Evolutionary conservation across 441 rosid genomes (phyloP).

Genomic region (Manihot esculenta): DNA sequence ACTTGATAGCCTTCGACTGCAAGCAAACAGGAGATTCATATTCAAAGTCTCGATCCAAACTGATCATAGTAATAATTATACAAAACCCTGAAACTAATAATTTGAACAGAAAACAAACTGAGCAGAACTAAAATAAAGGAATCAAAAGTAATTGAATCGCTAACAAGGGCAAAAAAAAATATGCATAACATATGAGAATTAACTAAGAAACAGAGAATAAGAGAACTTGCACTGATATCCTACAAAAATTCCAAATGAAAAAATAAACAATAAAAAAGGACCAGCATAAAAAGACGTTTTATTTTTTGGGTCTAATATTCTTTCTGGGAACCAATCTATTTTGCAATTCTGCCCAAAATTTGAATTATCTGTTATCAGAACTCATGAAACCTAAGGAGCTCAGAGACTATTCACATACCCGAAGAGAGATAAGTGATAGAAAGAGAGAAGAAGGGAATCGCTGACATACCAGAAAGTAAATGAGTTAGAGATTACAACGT

Average conservation of each 20-base stretch:
- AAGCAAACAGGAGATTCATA: slow-evolving; percentile 16
- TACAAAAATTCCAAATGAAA: background rate
- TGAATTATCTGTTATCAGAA: background rate
- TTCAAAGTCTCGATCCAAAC: slow-evolving; percentile 1
- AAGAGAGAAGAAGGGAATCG: too few relatives aligned
- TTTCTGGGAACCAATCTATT: background rate
- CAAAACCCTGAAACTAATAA: too few relatives aligned
- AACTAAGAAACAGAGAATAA: background rate
- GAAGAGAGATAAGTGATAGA: too few relatives aligned
- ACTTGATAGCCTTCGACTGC: slow-evolving; percentile 23
- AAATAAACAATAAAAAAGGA: background rate
- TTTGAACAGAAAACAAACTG: background rate
- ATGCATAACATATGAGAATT: background rate
- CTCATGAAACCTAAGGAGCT: background rate
- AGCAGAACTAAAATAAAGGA: background rate
- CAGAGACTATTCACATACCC: too few relatives aligned
- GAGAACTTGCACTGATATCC: background rate
- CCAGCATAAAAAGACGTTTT: background rate
- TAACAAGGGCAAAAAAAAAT: background rate
- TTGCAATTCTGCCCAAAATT: too few relatives aligned
- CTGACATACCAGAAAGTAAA: too few relatives aligned
- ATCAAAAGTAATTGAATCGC: background rate
- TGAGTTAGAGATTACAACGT: too few relatives aligned
- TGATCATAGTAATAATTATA: background rate
- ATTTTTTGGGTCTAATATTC: background rate